Evolutionary conservation across 352 stramenopile species (phyloP), one percentile per base, ranked within the genome.

Genomic region (Phytopythium montanum): DNA sequence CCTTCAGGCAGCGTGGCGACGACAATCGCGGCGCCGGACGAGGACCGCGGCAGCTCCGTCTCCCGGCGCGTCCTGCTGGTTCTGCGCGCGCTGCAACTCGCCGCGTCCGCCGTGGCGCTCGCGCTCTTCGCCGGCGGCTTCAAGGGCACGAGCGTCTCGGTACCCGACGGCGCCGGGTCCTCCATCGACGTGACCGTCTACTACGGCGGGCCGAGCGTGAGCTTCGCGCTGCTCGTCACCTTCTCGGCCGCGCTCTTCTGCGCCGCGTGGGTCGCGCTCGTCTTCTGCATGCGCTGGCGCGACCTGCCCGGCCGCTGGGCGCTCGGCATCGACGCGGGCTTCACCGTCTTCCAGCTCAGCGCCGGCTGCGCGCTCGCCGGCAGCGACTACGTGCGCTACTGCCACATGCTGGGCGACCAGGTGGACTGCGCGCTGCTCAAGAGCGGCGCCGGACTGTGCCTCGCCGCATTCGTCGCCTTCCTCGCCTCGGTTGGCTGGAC

Each of bases 281-380:
- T 87, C 25, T 74, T 76, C 38, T 61, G 44, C 29, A 60, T 69
- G 25, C 45, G 61, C 3, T 68, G 61, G 46, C 68, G 73, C 26
- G 60, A 45, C 14, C 66, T 85, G 39, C 68, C 77, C 13, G 49
- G 69, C n/a, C 66, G 75, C n/a, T 84, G 72, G 49, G 75, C 57
- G 54, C 70, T 89, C 49, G 59, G 49, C 53, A 55, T 87, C 19
- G 81, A 92, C 66, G 71, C 78, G 42, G 50, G 82, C 55, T 84
- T 92, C 51, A 85, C 78, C 5, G 80, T 92, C 53, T 73, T 92
- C 48, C 74, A 86, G 48, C 72, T 92, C 56, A 89, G 81, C 60
- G 73, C 70, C 13, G 81, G 73, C 28, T 87, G 73, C 46, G 75
- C 73, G 10, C 63, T 92, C 23, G 79, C 79, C 2, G 81, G 73